Conservation (phyloP, 345 rosid genomes). For the sweet orange (Citrus sinensis) region DVS_A1.0 CM039164.1:21113501-21114000, state of each 20-base stretch:
- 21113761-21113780: background rate
- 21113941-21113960: constrained; percentile 58
- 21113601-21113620: background rate
- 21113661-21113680: background rate
- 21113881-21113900: background rate
- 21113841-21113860: background rate
- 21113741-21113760: background rate
- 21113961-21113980: constrained; percentile 51
- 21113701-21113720: background rate
- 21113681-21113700: background rate
- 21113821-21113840: background rate
- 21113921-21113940: constrained; percentile 79
- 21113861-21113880: too few species aligned
- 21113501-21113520: constrained; percentile 19
- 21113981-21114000: background rate
- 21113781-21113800: background rate
- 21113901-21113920: background rate
- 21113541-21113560: background rate
- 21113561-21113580: background rate
- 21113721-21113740: background rate
- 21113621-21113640: background rate
- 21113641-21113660: background rate
- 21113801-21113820: background rate
- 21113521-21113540: background rate
- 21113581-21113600: background rate